A percentile compares a stretch with the other conserved stretches of the same genome.
phyloP scores from a whole-genome alignment of 257 asterid genomes.

The Nicotiana knightiana region DNA sequence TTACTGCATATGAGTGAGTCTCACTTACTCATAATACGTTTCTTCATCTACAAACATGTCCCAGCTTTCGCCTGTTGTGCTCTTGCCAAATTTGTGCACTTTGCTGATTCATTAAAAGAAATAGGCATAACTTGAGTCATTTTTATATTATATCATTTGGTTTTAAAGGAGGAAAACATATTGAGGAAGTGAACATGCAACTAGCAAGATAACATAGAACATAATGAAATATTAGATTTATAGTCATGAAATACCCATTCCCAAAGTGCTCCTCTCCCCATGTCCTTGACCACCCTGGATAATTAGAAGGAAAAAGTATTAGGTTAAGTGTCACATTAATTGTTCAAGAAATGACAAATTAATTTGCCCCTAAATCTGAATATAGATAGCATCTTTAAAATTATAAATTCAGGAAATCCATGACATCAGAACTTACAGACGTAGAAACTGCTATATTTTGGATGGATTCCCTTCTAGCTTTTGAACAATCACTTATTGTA shows the following conservation, averaged over 20 bases:
- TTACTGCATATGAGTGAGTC: background rate
- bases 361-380: background rate
- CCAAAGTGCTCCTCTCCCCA: slow-evolving; percentile 99
- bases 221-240: background rate
- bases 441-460: background rate
- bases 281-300: slow-evolving; percentile 93
- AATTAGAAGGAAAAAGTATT: background rate
- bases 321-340: background rate
- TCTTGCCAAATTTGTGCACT: slow-evolving; percentile 95
- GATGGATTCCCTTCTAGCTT: background rate
- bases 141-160: background rate
- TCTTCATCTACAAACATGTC: slow-evolving; percentile 92
- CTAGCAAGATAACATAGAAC: background rate
- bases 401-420: background rate
- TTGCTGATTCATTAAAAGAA: slow-evolving; percentile 45
- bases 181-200: background rate
- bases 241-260: slow-evolving; percentile 60
- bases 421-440: background rate
- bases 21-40: slow-evolving; percentile 82
- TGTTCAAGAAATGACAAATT: background rate
- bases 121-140: background rate
- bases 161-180: background rate
- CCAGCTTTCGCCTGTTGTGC: slow-evolving; percentile 98
- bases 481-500: background rate
- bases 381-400: background rate